Evolutionary conservation across 1,284 basidiomycete species (phyloP).

Genomic region (Mycosarcoma maydis): DNA sequence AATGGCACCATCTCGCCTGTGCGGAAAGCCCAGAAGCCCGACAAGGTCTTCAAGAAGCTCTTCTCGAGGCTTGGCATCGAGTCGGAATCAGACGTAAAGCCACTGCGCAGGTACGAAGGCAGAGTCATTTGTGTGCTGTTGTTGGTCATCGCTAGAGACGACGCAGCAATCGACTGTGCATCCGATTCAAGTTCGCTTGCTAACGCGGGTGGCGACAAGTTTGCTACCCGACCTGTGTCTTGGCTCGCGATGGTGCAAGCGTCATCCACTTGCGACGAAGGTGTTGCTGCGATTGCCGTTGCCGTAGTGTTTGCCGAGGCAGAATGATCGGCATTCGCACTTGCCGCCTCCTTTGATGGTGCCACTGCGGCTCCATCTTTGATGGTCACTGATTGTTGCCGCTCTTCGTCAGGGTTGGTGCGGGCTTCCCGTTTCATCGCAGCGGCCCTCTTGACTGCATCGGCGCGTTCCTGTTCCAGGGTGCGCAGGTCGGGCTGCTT

Average conservation of each 20-base stretch:
- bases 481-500: neutral
- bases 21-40: conserved; percentile 73
- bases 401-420: no score
- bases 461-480: neutral
- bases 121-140: conserved; percentile 30
- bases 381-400: no score
- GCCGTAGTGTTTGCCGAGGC: conserved; percentile 11
- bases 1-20: conserved; percentile 71
- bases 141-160: conserved; percentile 36
- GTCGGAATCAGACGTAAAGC: conserved; percentile 45
- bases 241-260: conserved; percentile 35
- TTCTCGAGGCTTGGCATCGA: conserved; percentile 45
- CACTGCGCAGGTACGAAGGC: conserved; percentile 44
- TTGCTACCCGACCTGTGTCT: conserved; percentile 26
- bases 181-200: conserved; percentile 52
- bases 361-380: conserved; percentile 14
- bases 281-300: conserved; percentile 5
- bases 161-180: conserved; percentile 44
- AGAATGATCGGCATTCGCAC: conserved; percentile 7
- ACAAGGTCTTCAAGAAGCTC: conserved; percentile 80
- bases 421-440: no score
- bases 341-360: neutral
- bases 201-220: conserved; percentile 21
- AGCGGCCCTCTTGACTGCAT: conserved; percentile 10
- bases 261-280: conserved; percentile 30